A percentile compares a stretch with the other conserved stretches of the same genome.
These are phyloP conservation scores for Plantago lanceolata DNA, from an alignment of 305 asterid species.

Conservation along the genomic window DNA sequence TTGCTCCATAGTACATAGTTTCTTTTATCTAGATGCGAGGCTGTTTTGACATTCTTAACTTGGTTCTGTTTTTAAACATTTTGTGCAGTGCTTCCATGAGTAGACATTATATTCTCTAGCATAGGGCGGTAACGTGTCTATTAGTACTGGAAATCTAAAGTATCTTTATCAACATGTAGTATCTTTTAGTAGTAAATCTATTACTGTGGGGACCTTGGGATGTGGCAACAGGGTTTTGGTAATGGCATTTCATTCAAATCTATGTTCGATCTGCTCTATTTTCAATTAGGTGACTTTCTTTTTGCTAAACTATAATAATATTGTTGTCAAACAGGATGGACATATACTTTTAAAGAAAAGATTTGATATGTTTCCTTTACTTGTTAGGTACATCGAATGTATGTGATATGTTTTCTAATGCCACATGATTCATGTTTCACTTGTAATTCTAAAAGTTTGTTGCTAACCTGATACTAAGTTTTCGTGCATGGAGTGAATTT, in stretches of 20 bases:
- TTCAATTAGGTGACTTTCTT: not conserved
- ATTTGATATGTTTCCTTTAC: not conserved
- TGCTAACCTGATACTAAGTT: not conserved
- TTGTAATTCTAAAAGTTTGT: not conserved
- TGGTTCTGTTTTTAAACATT: not conserved
- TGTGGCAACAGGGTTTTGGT: not conserved
- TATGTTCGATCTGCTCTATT: not conserved
- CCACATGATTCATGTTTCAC: not conserved
- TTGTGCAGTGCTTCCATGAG: not conserved
- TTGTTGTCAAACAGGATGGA: not conserved
- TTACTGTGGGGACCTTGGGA: not conserved
- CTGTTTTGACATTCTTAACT: not conserved
- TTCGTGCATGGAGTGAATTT: not conserved
- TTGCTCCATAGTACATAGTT: not conserved
- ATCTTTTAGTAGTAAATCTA: not conserved
- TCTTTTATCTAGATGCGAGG: not conserved
- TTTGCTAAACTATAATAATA: not conserved
- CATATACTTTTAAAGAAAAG: not conserved
- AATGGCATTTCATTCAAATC: not conserved
- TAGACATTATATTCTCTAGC: not conserved
- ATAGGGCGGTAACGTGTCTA: slow-evolving; percentile 2
- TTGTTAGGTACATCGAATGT: not conserved
- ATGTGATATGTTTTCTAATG: not conserved
- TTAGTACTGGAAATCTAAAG: not conserved
- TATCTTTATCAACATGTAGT: not conserved